Evolutionary conservation across 2,329 filamentous ascomycete genomes (phyloP), one percentile per base, ranked within the genome.

Genomic region (Hypoxylon sp.): DNA sequence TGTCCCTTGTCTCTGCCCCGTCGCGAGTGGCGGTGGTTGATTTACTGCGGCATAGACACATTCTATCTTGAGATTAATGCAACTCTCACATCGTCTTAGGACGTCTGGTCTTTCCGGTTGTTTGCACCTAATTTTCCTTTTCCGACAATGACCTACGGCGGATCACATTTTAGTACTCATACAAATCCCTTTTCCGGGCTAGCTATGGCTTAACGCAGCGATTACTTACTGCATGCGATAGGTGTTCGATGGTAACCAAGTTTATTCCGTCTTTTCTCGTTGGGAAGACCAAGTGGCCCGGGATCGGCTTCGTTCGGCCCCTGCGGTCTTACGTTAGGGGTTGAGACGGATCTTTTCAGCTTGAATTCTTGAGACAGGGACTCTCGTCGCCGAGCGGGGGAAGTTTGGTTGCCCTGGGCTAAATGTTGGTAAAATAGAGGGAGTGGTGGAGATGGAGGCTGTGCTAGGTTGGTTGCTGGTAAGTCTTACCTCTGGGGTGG

Each of bases 161-260:
- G 56, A 38, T 17, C 60, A 28, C 38, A n/a, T 41, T 67, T 72
- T 70, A 71, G 71, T 56, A 61, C 53, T 43, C 38, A 19, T 50
- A 28, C 43, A 28, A 56, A 68, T 11, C 17, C 28, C 10, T 9
- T 25, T 46, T 3, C 19, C 11, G 28, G 46, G 36, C 55, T 48
- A 38, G 17, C 34, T 50, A 36, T 45, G 46, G 30, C 43, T 55
- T 41, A 30, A 13, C 19, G 52, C 43, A 32, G 64, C 36, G 60
- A 66, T 45, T 63, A 89, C 94, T 88, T 87, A 98, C 95, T 92
- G 83, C 95, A 98, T 73, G 95, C 96, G 74, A 98, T 93, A 48
- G 94, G 97, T 36, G 94, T 97, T 76, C 95, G 89, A 82, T 98
- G 95, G 78, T 98, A 98, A 41, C 95, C 95, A 67, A 98, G 86